A percentile compares a stretch with the other conserved stretches of the same genome.
Conservation (phyloP, 2,329 filamentous ascomycete species). For the Immersiporthe knoxdaviesiana region DNA sequence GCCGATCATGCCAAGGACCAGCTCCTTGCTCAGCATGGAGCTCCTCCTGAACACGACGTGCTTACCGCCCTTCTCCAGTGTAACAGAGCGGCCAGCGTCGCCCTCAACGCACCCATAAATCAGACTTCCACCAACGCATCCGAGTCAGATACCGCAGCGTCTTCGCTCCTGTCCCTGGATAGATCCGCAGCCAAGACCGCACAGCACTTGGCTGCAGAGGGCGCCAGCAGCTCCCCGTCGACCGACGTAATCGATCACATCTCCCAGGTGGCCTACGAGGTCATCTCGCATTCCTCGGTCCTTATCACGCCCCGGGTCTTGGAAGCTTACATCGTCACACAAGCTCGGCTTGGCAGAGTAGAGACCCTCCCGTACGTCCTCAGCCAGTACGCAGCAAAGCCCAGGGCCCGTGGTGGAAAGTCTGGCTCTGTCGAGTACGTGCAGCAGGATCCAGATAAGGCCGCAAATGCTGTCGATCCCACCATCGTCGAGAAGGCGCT, state of each 20-base stretch:
- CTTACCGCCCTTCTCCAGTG: slow-evolving; percentile 49
- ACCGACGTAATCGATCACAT: slow-evolving; percentile 54
- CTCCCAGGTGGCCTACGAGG: slow-evolving; percentile 65
- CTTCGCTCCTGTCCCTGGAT: slow-evolving; percentile 55
- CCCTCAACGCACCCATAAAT: slow-evolving; percentile 42
- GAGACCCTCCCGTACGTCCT: slow-evolving; percentile 81
- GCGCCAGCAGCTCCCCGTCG: slow-evolving; percentile 36
- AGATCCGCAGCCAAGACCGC: slow-evolving; percentile 16
- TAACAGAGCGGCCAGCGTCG: slow-evolving; percentile 46
- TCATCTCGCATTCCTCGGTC: slow-evolving; percentile 75
- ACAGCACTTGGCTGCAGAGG: slow-evolving; percentile 21
- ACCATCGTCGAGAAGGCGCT: slow-evolving; percentile 74
- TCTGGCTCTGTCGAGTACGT: slow-evolving; percentile 63
- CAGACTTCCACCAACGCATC: slow-evolving; percentile 46
- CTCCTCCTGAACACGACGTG: slow-evolving; percentile 50
- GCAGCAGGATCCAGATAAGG: slow-evolving; percentile 67
- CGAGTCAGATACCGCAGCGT: slow-evolving; percentile 52
- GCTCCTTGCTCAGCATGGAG: slow-evolving; percentile 49
- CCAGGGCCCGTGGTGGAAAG: slow-evolving; percentile 62
- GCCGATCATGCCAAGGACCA: slow-evolving; percentile 48
- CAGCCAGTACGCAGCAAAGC: slow-evolving; percentile 81
- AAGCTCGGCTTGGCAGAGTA: slow-evolving; percentile 72
- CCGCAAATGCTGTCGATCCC: slow-evolving; percentile 73
- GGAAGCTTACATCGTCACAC: slow-evolving; percentile 73
- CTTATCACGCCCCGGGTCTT: slow-evolving; percentile 78